Base-by-base conservation (phyloP, 2,329 filamentous ascomycete species). In the Colletotrichum higginsianum region DNA sequence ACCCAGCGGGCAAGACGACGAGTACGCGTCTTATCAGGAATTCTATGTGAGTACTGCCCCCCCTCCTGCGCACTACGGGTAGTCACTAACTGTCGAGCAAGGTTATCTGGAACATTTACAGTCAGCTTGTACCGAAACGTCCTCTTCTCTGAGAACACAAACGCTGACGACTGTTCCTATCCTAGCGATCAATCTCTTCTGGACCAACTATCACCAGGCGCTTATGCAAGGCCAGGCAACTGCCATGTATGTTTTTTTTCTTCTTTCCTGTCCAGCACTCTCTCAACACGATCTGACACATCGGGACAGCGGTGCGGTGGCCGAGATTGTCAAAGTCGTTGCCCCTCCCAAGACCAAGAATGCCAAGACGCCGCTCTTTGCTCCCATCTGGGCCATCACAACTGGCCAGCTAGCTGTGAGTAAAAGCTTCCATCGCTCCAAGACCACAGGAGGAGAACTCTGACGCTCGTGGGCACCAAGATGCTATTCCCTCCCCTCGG, bases 31-130 rank as follows among this genome's bases (percentile, higher is more conserved):
- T 30, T 47, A 56, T 30, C 66, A 64, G 4, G 60, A 64, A 6
- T 67, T 67, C 42, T 64, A 67, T 21, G 66, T 67, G n/a, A 53
- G 66, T 21, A 42, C 16, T 12, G 2, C 7, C 30, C 8, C 8
- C 2, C 8, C 30, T 35, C 16, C 16, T 3, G 4, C 2, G 0
- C 4, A 15, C 4, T 1, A 26, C 12, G 8, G 11, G 11, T 11
- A 15, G 1, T 52, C 15, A 2, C 6, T 11, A 23, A 7, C 13
- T 23, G 5, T 13, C 23, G 12, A 57, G 11, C 7, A n/a, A 66
- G 63, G 63, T 66, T 8, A 66, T 60, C 12, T 68, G 66, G 66
- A 68, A 68, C 9, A 68, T 68, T 38, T 65, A 68, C 35, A 21
- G 66, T 68, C 8, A 11, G 61, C 11, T n/a, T 1, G 8, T n/a